A percentile compares a stretch with the other conserved stretches of the same genome.
phyloP scores from a whole-genome alignment of 1,284 basidiomycete genomes.

The Agaricales sp. region DNA sequence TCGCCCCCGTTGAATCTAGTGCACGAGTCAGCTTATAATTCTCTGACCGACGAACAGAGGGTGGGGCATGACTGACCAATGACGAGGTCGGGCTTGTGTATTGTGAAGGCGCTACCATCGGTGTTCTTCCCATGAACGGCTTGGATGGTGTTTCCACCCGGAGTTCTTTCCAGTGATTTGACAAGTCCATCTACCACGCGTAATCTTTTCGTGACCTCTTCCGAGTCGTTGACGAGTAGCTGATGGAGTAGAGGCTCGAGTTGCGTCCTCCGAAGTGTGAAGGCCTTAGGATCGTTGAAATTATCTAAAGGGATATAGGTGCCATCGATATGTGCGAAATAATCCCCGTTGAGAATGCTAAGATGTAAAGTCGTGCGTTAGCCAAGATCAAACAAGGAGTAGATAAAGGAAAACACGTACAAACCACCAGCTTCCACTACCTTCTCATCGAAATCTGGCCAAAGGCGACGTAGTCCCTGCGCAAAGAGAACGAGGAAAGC shows the following conservation, averaged over 20 bases:
- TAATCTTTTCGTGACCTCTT: neutral
- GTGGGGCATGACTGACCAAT: neutral
- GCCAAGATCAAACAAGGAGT: neutral
- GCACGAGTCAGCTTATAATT: neutral
- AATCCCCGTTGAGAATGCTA: neutral
- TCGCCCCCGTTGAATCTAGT: neutral
- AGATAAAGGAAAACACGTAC: neutral
- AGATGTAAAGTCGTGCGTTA: neutral
- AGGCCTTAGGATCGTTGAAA: neutral
- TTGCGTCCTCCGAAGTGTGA: neutral
- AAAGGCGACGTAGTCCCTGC: neutral
- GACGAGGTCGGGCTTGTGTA: neutral
- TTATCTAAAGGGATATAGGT: neutral
- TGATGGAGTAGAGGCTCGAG: neutral
- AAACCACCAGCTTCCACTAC: neutral
- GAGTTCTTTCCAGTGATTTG: neutral
- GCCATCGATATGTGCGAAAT: neutral
- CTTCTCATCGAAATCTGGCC: neutral
- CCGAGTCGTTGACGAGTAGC: neutral
- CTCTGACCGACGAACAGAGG: neutral
- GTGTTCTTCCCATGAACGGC: neutral
- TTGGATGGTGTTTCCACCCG: neutral
- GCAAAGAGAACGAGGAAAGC: neutral
- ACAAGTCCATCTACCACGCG: neutral
- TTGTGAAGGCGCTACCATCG: neutral